Conservation (phyloP, 2,329 filamentous ascomycete genomes). For the Endoconidiophora polonica region DNA sequence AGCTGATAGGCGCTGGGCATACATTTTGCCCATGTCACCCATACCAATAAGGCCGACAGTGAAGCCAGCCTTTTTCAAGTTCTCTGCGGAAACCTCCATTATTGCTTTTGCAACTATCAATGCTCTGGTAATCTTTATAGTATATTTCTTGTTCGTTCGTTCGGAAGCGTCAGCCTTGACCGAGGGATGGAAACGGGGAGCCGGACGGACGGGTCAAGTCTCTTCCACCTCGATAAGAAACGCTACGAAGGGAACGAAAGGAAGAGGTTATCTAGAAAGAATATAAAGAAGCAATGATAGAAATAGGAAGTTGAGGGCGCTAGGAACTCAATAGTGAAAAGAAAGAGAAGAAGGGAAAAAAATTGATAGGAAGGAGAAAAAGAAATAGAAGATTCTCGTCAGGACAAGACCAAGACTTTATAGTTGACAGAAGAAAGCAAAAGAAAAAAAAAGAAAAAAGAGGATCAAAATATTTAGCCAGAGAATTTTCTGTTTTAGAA, state of each 20-base stretch:
- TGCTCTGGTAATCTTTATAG: too few species aligned
- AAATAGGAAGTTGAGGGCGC: background rate
- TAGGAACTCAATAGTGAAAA: background rate
- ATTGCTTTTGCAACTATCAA: background rate
- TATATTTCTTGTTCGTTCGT: too few species aligned
- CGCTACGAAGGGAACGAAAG: too few species aligned
- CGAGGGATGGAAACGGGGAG: too few species aligned
- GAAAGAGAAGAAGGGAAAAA: background rate
- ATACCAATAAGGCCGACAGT: constrained; percentile 92
- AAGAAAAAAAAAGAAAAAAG: background rate
- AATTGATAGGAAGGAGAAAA: constrained; percentile 3
- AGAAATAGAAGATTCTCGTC: background rate
- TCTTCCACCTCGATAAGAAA: too few species aligned
- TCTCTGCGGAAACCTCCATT: constrained; percentile 5
- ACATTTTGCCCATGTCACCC: constrained; percentile 99
- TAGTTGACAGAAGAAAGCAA: background rate
- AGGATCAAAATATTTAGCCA: background rate
- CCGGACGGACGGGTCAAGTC: too few species aligned
- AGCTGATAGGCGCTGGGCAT: constrained; percentile 69
- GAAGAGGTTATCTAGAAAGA: too few species aligned
- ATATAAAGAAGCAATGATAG: background rate
- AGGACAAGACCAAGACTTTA: background rate
- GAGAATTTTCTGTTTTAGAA: background rate
- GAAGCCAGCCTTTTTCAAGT: constrained; percentile 42
- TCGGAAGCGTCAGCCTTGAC: too few species aligned